phyloP scores from a whole-genome alignment of 106 monocot genomes.

The Acanthochlamys bracteata region DNA sequence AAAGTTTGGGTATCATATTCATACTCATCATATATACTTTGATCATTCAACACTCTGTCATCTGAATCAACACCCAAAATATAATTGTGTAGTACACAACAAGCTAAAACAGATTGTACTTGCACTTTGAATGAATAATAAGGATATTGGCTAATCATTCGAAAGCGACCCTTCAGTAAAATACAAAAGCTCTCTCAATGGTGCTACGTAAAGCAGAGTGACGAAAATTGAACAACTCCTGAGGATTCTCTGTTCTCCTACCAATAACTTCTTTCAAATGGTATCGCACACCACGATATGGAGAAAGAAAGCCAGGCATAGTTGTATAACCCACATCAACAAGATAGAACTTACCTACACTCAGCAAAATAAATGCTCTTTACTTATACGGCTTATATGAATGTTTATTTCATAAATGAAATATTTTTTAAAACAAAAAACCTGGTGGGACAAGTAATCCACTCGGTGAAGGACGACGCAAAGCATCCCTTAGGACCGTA shows the following conservation, averaged over 20 bases:
- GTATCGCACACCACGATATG: neutral
- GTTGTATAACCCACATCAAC: neutral
- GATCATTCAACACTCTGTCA: neutral
- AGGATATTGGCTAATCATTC: neutral
- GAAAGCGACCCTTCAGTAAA: neutral
- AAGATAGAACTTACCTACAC: neutral
- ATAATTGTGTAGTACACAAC: neutral
- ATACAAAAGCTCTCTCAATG: neutral
- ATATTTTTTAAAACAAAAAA: neutral
- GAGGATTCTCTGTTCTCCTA: neutral
- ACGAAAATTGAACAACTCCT: conserved; percentile 1
- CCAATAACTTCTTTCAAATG: neutral
- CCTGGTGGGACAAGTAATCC: neutral
- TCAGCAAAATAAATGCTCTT: neutral
- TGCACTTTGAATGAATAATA: neutral
- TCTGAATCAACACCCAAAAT: neutral
- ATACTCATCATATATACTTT: neutral
- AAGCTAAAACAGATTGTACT: neutral
- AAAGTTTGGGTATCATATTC: neutral
- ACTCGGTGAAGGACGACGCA: neutral
- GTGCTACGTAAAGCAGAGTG: neutral
- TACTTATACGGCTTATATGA: neutral
- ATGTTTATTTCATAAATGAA: neutral
- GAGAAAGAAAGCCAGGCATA: neutral
- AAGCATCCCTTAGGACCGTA: neutral